Percentiles rank a stretch among this genome's conserved stretches.
Evolutionary conservation across 1,284 basidiomycete species (phyloP).

Genomic region (Ganoderma resinaceum): DNA sequence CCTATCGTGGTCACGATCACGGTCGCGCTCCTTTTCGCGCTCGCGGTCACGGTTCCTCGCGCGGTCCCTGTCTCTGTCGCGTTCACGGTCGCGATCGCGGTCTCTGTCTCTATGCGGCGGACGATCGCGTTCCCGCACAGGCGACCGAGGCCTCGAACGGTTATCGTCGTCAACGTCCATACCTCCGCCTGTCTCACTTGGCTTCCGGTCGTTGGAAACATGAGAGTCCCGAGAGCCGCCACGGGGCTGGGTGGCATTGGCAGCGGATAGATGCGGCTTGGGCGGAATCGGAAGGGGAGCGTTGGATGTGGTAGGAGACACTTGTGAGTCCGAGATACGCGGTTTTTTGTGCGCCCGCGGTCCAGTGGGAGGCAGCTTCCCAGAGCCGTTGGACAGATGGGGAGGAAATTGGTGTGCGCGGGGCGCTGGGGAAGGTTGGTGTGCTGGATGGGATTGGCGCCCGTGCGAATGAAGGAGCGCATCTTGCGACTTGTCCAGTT

Average conservation of each 20-base stretch:
- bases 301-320: conserved; percentile 45
- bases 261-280: conserved; percentile 36
- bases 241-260: conserved; percentile 34
- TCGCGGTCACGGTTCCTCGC: conserved; percentile 42
- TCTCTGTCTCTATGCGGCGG: conserved; percentile 40
- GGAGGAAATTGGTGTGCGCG: conserved; percentile 44
- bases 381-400: conserved; percentile 41
- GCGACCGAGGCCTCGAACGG: conserved; percentile 38
- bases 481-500: conserved; percentile 77
- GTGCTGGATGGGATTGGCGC: conserved; percentile 44
- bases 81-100: conserved; percentile 42
- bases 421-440: conserved; percentile 46
- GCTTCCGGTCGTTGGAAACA: conserved; percentile 44
- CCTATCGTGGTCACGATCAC: conserved; percentile 40
- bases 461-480: conserved; percentile 54
- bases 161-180: conserved; percentile 69
- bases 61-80: conserved; percentile 39
- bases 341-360: conserved; percentile 81
- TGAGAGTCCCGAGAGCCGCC: conserved; percentile 46
- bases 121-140: conserved; percentile 39
- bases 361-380: conserved; percentile 73
- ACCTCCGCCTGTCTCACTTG: conserved; percentile 39
- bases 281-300: conserved; percentile 34
- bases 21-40: conserved; percentile 39
- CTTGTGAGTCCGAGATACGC: conserved; percentile 64